A percentile compares a stretch with the other conserved stretches of the same genome.
These are phyloP conservation scores for Debaryomyces hansenii DNA, from an alignment of 805 yeast genomes.

Conservation along the genomic window DNA sequence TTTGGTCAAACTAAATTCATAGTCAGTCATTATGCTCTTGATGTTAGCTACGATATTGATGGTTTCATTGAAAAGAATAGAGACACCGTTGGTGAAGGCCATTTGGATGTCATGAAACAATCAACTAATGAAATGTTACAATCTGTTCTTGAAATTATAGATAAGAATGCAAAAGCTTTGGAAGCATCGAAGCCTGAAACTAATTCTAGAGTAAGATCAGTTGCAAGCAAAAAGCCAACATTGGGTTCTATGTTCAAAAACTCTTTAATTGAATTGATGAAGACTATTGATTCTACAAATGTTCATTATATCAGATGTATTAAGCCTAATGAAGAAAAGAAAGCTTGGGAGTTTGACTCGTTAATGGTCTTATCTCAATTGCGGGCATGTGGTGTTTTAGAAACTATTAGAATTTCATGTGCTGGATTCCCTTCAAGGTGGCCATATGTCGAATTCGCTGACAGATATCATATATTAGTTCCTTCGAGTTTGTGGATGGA, in stretches of 20 bases:
- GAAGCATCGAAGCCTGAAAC: slow-evolving; percentile 38
- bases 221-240: slow-evolving; percentile 78
- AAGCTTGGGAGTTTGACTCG: slow-evolving; percentile 94
- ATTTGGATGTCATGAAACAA: slow-evolving; percentile 75
- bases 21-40: slow-evolving; percentile 91
- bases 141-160: slow-evolving; percentile 65
- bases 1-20: slow-evolving; percentile 90
- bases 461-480: slow-evolving; percentile 81
- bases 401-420: slow-evolving; percentile 93
- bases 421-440: slow-evolving; percentile 98
- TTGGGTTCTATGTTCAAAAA: slow-evolving; percentile 92
- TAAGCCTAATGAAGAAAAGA: slow-evolving; percentile 91
- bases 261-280: slow-evolving; percentile 90
- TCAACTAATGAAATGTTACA: slow-evolving; percentile 66
- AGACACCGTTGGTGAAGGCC: slow-evolving; percentile 97
- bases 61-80: slow-evolving; percentile 97
- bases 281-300: slow-evolving; percentile 88
- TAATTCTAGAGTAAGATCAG: slow-evolving; percentile 32
- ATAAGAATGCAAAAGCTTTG: slow-evolving; percentile 53
- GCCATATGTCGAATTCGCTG: slow-evolving; percentile 91
- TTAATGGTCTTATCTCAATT: slow-evolving; percentile 93
- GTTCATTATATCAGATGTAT: slow-evolving; percentile 97
- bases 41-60: slow-evolving; percentile 86
- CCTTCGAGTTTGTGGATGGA: slow-evolving; percentile 68
- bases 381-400: slow-evolving; percentile 98